Percentiles rank a stretch among this genome's conserved stretches.
Conservation (phyloP, 139 green algal species). For the Chlorella sp. region DNA sequence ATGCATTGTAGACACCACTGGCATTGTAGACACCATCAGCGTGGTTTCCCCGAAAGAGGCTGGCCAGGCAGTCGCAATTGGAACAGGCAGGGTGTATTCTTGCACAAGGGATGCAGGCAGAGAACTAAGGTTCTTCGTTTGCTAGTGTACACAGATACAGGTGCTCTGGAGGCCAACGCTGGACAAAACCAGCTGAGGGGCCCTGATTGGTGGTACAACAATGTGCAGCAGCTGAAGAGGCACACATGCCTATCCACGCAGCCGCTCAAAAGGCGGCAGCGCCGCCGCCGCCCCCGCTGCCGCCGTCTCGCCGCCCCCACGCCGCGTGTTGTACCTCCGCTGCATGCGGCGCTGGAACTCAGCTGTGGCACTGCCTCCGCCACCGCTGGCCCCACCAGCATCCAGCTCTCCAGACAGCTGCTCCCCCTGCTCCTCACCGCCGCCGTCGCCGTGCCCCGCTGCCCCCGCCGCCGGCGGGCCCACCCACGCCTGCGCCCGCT, state of each 20-base stretch:
- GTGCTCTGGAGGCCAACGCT: no score
- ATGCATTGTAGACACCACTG: no score
- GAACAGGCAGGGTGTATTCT: no score
- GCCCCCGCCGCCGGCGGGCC: background rate
- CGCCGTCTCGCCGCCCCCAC: background rate
- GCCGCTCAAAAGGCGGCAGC: background rate
- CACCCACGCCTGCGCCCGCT: slow-evolving; percentile 8
- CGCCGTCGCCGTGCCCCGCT: background rate
- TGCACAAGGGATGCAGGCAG: no score
- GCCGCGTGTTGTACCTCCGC: slow-evolving; percentile 10
- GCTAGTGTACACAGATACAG: no score
- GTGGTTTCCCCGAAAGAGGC: no score
- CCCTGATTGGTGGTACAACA: no score
- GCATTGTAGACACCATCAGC: no score
- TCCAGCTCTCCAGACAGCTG: background rate
- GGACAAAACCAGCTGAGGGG: no score
- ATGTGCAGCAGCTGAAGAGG: background rate
- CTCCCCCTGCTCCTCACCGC: background rate
- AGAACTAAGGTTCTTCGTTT: no score
- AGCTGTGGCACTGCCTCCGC: background rate
- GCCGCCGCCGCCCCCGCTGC: background rate
- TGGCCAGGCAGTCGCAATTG: no score
- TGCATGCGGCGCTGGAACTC: slow-evolving; percentile 13
- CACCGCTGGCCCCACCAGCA: background rate
- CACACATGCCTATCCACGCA: no score